A percentile compares a stretch with the other conserved stretches of the same genome.
These are phyloP conservation scores for Didymella pomorum DNA, from an alignment of 2,329 filamentous ascomycete genomes.

Conservation along the genomic window DNA sequence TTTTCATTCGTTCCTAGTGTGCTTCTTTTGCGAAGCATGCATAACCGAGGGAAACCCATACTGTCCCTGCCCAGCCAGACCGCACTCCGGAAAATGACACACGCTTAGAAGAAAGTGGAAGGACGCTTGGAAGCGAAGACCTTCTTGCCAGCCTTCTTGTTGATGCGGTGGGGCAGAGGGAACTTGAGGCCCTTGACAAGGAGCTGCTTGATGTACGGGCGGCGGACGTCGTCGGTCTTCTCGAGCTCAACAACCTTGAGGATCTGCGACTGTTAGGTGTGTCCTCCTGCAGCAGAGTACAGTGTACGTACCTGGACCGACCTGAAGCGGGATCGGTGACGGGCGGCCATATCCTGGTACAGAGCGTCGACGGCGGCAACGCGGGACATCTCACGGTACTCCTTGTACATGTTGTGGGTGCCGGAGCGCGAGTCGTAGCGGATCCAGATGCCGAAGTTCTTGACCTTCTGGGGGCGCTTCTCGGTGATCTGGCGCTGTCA, in stretches of 20 bases:
- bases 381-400: slow-evolving; percentile 99
- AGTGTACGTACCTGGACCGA: slow-evolving; percentile 85
- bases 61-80: slow-evolving; percentile 50
- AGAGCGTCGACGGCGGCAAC: slow-evolving; percentile 94
- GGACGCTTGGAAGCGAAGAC: slow-evolving; percentile 92
- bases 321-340: slow-evolving; percentile 97
- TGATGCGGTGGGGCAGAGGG: slow-evolving; percentile 95
- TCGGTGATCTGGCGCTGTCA: slow-evolving; percentile 77
- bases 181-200: slow-evolving; percentile 94
- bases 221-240: slow-evolving; percentile 93
- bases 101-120: slow-evolving; percentile 92
- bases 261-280: slow-evolving; percentile 66
- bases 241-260: slow-evolving; percentile 98
- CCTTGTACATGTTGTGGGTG: slow-evolving; percentile 99
- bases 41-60: slow-evolving; percentile 52
- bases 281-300: background rate
- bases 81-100: slow-evolving; percentile 52
- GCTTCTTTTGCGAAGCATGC: slow-evolving; percentile 54
- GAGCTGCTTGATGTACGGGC: slow-evolving; percentile 99
- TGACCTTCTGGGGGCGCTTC: slow-evolving; percentile 99
- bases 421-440: slow-evolving; percentile 99
- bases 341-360: slow-evolving; percentile 99
- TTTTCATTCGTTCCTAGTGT: slow-evolving; percentile 56
- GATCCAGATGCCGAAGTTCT: slow-evolving; percentile 99
- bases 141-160: slow-evolving; percentile 85